Evolutionary conservation across 768 basidiomycete genomes (phyloP).

Genomic region (Psilocybe azurescens): DNA sequence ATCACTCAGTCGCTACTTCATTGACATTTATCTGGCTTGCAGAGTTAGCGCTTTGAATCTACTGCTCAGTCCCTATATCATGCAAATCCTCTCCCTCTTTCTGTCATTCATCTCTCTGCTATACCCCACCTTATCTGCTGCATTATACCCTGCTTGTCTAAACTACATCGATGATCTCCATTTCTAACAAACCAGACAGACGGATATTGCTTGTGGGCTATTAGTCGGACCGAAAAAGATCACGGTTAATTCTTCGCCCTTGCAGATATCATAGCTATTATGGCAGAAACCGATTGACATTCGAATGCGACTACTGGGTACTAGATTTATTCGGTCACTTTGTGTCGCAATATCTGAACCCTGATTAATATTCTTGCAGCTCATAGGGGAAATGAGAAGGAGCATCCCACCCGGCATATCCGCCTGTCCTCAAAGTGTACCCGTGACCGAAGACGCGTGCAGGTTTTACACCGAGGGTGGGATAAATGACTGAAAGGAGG

Average conservation of each 20-base stretch:
- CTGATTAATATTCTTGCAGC: neutral
- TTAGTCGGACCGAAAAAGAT: neutral
- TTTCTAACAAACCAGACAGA: constrained; percentile 4
- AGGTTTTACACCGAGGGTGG: constrained; percentile 7
- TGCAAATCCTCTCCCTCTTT: no score
- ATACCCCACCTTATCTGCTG: neutral
- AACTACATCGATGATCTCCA: neutral
- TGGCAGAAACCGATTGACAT: neutral
- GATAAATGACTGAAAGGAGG: neutral
- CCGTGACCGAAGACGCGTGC: constrained; percentile 8
- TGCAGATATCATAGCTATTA: neutral
- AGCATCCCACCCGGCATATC: neutral
- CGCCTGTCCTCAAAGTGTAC: neutral
- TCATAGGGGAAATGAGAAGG: neutral
- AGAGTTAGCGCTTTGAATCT: no score
- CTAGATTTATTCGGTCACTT: neutral
- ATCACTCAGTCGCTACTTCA: no score
- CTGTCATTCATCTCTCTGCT: neutral
- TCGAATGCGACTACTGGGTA: constrained; percentile 13
- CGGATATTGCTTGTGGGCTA: constrained; percentile 6
- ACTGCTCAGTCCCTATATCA: no score
- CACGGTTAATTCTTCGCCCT: neutral
- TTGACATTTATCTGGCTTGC: no score
- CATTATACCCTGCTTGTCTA: constrained; percentile 4
- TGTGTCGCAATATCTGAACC: no score